These are phyloP conservation scores for Cercospora citrullina DNA, from an alignment of 2,329 filamentous ascomycete species.

Conservation along the genomic window DNA sequence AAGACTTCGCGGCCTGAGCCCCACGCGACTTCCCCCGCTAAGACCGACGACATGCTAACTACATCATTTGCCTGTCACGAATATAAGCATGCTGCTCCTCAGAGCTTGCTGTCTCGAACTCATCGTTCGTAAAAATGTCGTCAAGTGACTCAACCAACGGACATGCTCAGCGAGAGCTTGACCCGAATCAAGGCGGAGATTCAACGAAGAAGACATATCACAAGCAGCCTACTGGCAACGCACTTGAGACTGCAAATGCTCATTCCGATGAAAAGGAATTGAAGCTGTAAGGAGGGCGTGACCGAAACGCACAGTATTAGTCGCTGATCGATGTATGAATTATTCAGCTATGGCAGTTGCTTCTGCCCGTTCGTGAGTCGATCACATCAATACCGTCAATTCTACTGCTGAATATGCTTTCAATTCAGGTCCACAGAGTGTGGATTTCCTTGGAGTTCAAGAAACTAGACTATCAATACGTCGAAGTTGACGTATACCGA, in stretches of 20 bases:
- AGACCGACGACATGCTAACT: neutral
- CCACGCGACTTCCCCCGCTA: neutral
- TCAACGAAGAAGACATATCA: constrained; percentile 63
- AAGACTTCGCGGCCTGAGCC: neutral
- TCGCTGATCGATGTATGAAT: neutral
- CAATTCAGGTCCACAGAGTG: constrained; percentile 66
- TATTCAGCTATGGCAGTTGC: constrained; percentile 65
- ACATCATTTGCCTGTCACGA: neutral
- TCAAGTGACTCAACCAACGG: constrained; percentile 17
- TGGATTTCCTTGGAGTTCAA: constrained; percentile 88
- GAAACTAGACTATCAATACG: constrained; percentile 76
- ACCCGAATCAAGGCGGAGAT: constrained; percentile 52
- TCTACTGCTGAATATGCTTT: neutral
- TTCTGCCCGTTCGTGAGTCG: constrained; percentile 69
- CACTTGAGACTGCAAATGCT: constrained; percentile 66
- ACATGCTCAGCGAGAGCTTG: constrained; percentile 32
- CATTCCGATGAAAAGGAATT: constrained; percentile 70
- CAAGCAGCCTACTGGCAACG: constrained; percentile 70
- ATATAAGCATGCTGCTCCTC: neutral
- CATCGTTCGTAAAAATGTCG: neutral
- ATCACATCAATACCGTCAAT: neutral
- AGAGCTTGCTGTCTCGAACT: neutral
- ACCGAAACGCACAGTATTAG: neutral
- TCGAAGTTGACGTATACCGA: constrained; percentile 78
- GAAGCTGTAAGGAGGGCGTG: constrained; percentile 53